Evolutionary conservation across 1,284 basidiomycete species (phyloP).

Genomic region (Xerocomus tenax): DNA sequence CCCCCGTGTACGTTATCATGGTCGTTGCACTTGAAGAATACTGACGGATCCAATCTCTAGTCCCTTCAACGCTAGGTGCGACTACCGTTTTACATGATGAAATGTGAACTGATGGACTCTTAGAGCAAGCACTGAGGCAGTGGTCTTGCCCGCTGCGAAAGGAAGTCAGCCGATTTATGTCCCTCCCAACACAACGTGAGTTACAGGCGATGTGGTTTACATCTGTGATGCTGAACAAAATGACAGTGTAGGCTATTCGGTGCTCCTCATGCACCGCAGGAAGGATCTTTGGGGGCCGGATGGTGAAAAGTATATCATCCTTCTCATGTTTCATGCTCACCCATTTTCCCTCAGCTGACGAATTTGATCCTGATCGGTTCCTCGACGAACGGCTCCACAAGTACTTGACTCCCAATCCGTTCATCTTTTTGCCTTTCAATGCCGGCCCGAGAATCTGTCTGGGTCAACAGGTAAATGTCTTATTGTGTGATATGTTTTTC

Average conservation of each 20-base stretch:
- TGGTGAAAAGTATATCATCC: slow-evolving; percentile 16
- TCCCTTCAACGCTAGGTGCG: slow-evolving; percentile 30
- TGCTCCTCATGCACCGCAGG: slow-evolving; percentile 32
- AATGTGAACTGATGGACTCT: slow-evolving; percentile 5
- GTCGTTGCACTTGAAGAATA: not conserved
- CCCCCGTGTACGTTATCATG: slow-evolving; percentile 42
- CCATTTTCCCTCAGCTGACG: not conserved
- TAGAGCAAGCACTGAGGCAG: slow-evolving; percentile 39
- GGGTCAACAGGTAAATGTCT: slow-evolving; percentile 39
- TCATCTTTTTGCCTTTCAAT: slow-evolving; percentile 35
- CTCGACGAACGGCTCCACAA: slow-evolving; percentile 24
- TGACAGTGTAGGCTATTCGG: slow-evolving; percentile 28
- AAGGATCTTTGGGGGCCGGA: slow-evolving; percentile 35
- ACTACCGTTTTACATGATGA: not conserved
- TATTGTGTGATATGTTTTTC: not conserved
- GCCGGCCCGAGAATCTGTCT: slow-evolving; percentile 43
- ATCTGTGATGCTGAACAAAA: slow-evolving; percentile 22
- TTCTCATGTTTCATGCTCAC: not conserved
- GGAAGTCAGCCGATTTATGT: slow-evolving; percentile 27
- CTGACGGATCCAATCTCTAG: slow-evolving; percentile 22
- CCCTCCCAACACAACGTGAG: slow-evolving; percentile 38
- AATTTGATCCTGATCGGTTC: slow-evolving; percentile 37
- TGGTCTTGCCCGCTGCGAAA: slow-evolving; percentile 35
- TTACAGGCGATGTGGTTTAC: not conserved
- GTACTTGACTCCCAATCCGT: slow-evolving; percentile 31